phyloP scores from a whole-genome alignment of 2,329 filamentous ascomycete species.

The Monosporascus sp. region DNA sequence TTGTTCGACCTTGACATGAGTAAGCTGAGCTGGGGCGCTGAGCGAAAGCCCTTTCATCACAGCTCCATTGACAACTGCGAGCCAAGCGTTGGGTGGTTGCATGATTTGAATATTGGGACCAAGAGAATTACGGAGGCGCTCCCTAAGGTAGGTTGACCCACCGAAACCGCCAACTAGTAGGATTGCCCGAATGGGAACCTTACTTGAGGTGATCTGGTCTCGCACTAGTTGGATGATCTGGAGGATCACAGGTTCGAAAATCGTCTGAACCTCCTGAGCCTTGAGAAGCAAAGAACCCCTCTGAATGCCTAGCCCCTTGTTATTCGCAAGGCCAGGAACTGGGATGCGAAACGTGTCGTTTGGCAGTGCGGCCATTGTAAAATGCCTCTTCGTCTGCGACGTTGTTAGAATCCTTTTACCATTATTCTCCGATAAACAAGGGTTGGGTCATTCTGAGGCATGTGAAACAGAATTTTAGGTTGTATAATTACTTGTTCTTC shows the following conservation, averaged over 20 bases:
- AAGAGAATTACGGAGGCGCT: slow-evolving; percentile 29
- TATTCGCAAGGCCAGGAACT: slow-evolving; percentile 30
- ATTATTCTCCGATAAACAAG: not conserved
- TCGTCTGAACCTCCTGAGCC: slow-evolving; percentile 32
- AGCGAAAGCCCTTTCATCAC: slow-evolving; percentile 26
- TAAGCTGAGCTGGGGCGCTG: not conserved
- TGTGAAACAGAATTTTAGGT: not conserved
- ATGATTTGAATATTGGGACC: slow-evolving; percentile 34
- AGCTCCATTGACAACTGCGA: slow-evolving; percentile 45
- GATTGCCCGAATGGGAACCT: slow-evolving; percentile 37
- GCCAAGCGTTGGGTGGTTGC: slow-evolving; percentile 44
- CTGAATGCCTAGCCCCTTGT: slow-evolving; percentile 29
- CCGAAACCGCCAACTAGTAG: slow-evolving; percentile 47
- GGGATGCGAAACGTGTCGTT: slow-evolving; percentile 33
- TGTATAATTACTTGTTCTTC: slow-evolving; percentile 29
- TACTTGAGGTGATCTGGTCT: slow-evolving; percentile 35
- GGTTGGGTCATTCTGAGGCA: not conserved
- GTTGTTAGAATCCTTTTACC: slow-evolving; percentile 1
- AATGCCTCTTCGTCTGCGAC: slow-evolving; percentile 30
- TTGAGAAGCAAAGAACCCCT: slow-evolving; percentile 31
- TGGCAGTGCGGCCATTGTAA: slow-evolving; percentile 28
- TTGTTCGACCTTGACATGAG: not conserved
- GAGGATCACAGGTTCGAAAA: slow-evolving; percentile 39
- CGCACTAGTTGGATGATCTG: slow-evolving; percentile 38
- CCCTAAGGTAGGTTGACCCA: slow-evolving; percentile 38